Conservation (phyloP, 2,329 filamentous ascomycete genomes). For the Colletotrichum musicola region DNA sequence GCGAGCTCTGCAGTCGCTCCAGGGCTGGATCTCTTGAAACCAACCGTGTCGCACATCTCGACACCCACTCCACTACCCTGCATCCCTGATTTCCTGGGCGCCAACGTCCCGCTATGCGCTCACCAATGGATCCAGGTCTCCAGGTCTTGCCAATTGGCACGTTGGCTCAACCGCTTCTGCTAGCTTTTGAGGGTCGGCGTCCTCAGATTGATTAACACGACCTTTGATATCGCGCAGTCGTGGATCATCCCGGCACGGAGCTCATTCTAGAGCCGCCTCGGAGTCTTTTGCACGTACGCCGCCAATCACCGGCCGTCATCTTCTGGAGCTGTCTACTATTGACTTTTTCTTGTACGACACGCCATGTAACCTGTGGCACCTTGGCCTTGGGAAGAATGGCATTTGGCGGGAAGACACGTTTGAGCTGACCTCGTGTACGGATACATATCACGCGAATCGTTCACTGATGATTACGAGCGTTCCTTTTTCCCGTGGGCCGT, state of each 20-base stretch:
- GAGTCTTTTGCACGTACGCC: background rate
- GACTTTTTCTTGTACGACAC: conserved; percentile 27
- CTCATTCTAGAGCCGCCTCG: conserved; percentile 19
- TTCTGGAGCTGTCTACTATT: conserved; percentile 14
- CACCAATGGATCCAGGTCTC: conserved; percentile 11
- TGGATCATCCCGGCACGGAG: conserved; percentile 33
- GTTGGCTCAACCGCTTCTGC: conserved; percentile 9
- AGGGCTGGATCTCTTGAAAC: conserved; percentile 38
- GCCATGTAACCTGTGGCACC: conserved; percentile 29
- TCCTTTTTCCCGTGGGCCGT: background rate
- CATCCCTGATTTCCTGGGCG: conserved; percentile 34
- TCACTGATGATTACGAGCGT: background rate
- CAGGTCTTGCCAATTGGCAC: background rate
- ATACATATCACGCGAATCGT: background rate
- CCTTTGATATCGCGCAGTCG: conserved; percentile 7
- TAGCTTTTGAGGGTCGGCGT: conserved; percentile 25
- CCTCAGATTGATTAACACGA: conserved; percentile 34
- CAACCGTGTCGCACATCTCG: conserved; percentile 39
- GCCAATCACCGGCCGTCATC: conserved; percentile 21
- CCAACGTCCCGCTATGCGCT: conserved; percentile 19
- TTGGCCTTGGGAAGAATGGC: conserved; percentile 9
- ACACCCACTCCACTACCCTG: conserved; percentile 33
- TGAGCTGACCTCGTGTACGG: conserved; percentile 17
- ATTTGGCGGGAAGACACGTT: background rate
- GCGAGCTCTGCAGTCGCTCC: conserved; percentile 17